Evolutionary conservation across 2,329 filamentous ascomycete species (phyloP), one percentile per base, ranked within the genome.

Genomic region (Hypoxylon sp.): DNA sequence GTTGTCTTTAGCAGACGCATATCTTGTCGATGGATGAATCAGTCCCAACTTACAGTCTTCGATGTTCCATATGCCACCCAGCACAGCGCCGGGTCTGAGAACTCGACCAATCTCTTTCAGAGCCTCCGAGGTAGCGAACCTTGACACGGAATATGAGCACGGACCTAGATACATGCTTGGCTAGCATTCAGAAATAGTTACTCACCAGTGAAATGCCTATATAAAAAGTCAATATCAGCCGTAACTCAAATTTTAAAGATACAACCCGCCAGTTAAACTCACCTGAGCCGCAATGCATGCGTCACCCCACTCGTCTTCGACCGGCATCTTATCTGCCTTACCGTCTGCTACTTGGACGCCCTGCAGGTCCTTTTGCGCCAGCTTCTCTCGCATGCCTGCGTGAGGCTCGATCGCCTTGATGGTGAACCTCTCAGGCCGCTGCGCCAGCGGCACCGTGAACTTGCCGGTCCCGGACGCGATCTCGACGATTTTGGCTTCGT

Each of bases 41-140:
- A 21, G 26, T n/a, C 13, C 8, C 27, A 31, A 21, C 81, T 68
- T 74, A 88, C 87, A 90, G 63, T 89, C 86, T 70, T 91, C 88
- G 57, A 88, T 78, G 66, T 91, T 91, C 89, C 89, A 92, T 49
- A 92, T 86, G 71, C 90, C 73, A 11, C 85, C 88, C 23, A 92
- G 77, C 23, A 79, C 78, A 5, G 82, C 83, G 5, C 81, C 81
- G 0, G 85, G 85, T 67, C 81, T 82, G 43, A 92, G 74, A 0
- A 89, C 81, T 42, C 88, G 82, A 64, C 85, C 81, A n/a, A 92
- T 88, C 66, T 91, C 88, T 41, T 77, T 73, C 23, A 92, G 74
- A 0, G 88, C 78, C 29, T 83, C 79, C 37, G 81, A 74, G 49
- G 81, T 89, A 33, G 88, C 85, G 74, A 92, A 92, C 88, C 88